Percentiles rank a stretch among this genome's conserved stretches.
Evolutionary conservation across 257 asterid genomes (phyloP).

Genomic region (Rubia yunnanensis): DNA sequence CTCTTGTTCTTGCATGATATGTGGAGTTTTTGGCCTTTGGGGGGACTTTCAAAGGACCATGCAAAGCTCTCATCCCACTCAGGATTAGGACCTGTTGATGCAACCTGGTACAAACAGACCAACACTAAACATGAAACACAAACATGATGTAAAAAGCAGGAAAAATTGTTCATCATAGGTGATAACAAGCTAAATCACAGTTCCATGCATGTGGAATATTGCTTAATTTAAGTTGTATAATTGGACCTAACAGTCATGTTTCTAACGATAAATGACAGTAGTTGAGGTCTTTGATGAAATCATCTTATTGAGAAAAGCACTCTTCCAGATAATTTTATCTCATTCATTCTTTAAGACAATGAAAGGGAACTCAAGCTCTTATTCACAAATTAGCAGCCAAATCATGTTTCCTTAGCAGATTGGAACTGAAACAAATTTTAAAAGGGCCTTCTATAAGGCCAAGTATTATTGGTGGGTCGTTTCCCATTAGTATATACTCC

Average conservation of each 20-base stretch:
- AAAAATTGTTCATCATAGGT: not conserved
- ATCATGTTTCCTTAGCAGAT: not conserved
- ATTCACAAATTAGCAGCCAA: not conserved
- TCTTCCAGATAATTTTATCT: not conserved
- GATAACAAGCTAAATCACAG: not conserved
- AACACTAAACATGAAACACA: not conserved
- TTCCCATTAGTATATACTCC: not conserved
- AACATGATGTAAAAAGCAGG: not conserved
- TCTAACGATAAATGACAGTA: not conserved
- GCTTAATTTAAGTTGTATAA: not conserved
- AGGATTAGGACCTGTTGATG: slow-evolving; percentile 94
- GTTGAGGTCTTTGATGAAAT: not conserved
- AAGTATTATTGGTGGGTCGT: not conserved
- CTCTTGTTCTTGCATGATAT: slow-evolving; percentile 99
- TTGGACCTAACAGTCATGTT: not conserved
- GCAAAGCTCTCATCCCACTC: slow-evolving; percentile 95
- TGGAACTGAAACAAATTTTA: not conserved
- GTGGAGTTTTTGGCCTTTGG: slow-evolving; percentile 98
- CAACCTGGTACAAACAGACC: slow-evolving; percentile 40
- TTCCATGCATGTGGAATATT: not conserved
- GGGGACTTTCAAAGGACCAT: slow-evolving; percentile 98
- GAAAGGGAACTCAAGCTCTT: not conserved
- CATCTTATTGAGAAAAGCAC: not conserved
- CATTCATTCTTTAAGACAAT: not conserved
- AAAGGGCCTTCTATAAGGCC: not conserved